Percentiles rank a stretch among this genome's conserved stretches.
Conservation (phyloP, 139 green algal species). For the Tetradesmus lagerheimii region DNA sequence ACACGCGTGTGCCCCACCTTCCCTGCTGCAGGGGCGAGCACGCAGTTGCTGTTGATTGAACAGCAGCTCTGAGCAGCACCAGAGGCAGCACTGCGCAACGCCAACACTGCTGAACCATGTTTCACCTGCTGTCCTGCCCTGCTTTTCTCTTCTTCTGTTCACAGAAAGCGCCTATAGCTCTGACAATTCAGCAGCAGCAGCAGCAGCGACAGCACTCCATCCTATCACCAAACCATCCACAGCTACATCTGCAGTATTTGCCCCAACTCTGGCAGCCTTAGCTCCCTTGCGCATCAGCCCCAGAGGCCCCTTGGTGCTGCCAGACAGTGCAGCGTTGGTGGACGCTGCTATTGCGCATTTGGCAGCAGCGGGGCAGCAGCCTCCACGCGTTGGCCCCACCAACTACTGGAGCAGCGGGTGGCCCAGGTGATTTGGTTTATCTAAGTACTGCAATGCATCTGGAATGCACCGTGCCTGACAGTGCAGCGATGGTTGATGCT, state of each 20-base stretch:
- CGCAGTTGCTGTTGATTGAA: too few relatives aligned
- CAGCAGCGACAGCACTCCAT: background rate
- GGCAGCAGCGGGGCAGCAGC: background rate
- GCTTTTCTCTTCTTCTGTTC: background rate
- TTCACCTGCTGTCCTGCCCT: background rate
- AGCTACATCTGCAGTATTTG: background rate
- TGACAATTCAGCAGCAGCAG: background rate
- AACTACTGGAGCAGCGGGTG: constrained; percentile 37
- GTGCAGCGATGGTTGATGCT: background rate
- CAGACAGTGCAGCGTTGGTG: background rate
- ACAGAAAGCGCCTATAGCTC: background rate
- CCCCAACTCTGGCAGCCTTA: background rate
- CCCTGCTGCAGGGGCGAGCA: too few relatives aligned
- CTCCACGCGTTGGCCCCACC: background rate
- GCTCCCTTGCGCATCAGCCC: background rate
- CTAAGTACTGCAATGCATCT: background rate
- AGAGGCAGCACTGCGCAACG: background rate
- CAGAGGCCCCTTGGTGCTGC: background rate
- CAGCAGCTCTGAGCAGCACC: too few relatives aligned
- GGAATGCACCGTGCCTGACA: constrained; percentile 11
- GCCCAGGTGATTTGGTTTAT: background rate
- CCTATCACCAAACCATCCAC: background rate
- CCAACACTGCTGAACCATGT: background rate
- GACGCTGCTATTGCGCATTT: background rate
- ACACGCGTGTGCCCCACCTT: too few relatives aligned